Evolutionary conservation across 1,284 basidiomycete species (phyloP), one percentile per base, ranked within the genome.

Genomic region (Acaromyces ingoldii): DNA sequence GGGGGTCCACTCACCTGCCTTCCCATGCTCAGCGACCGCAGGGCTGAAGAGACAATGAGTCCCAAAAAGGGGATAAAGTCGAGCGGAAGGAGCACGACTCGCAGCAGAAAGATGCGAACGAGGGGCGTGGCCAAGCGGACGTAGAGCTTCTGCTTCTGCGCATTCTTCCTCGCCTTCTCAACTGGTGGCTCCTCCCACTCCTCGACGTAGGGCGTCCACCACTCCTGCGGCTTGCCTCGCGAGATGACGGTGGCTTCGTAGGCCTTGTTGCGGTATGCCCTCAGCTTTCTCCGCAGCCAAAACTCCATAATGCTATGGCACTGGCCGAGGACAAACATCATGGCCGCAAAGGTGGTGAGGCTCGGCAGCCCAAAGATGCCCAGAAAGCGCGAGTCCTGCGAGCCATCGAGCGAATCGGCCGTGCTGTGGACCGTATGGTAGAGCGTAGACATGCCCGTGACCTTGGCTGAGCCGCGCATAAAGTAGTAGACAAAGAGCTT

Each of bases 131-230:
- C 67, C 13, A 72, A 47, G 40, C 57, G 53, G 13, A 62, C 13
- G 51, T 70, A 70, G 44, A 63, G 55, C n/a, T 21, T 56, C 24
- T 65, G 60, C 51, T 66, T 72, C 41, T 68, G 62, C 4, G 57
- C 55, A 9, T 61, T 50, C 43, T 66, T 66, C 42, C 59, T 52
- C 10, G 67, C 67, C 37, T 68, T 67, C 29, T 63, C 37, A 0
- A 53, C 58, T 0, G 71, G 72, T 3, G 72, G 73, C 15, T 72
- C 63, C 22, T 48, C 31, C 48, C 62, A 75, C 50, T 75, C 73
- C 36, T 75, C 73, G 13, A 51, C 52, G 38, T 74, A 75, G 34
- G 68, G 65, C 31, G 61, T 64, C 73, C 73, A 75, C 62, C 68
- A 75, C 22, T 68, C 63, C 1, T 63, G 53, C 0, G 55, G 41